A percentile compares a stretch with the other conserved stretches of the same genome.
These are phyloP conservation scores for Metarhizium album DNA, from an alignment of 2,329 filamentous ascomycete species.

Conservation along the genomic window DNA sequence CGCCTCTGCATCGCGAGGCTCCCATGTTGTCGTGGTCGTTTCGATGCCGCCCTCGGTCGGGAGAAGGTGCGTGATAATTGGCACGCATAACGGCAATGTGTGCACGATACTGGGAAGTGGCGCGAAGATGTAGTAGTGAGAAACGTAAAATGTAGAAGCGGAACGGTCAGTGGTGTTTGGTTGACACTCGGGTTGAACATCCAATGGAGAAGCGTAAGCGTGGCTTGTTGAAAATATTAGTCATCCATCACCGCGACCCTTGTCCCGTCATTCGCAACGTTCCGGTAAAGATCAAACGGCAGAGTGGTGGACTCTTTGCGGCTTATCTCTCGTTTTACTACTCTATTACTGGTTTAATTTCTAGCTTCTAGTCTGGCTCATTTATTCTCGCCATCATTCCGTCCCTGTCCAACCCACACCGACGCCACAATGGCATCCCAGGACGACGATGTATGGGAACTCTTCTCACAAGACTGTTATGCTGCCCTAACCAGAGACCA, in stretches of 20 bases:
- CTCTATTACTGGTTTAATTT: not conserved
- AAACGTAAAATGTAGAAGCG: not conserved
- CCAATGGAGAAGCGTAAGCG: no score
- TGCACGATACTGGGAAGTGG: not conserved
- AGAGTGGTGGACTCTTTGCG: no score
- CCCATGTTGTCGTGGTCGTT: slow-evolving; percentile 5
- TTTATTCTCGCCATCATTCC: not conserved
- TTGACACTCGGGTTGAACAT: no score
- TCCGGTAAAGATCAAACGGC: no score
- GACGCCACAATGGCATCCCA: slow-evolving; percentile 7
- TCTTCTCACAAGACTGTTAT: slow-evolving; percentile 43
- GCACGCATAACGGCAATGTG: slow-evolving; percentile 30
- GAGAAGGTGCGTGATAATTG: slow-evolving; percentile 24
- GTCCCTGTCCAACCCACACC: not conserved
- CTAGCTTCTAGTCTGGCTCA: not conserved
- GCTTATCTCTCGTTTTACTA: no score
- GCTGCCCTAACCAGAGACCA: slow-evolving; percentile 56
- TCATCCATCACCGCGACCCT: no score
- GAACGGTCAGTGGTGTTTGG: no score
- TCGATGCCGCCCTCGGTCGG: slow-evolving; percentile 16
- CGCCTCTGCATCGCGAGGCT: slow-evolving; percentile 11
- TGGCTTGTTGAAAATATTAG: no score
- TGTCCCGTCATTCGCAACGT: no score
- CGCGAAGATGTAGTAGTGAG: not conserved
- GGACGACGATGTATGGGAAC: slow-evolving; percentile 23